Evolutionary conservation across 257 asterid genomes (phyloP), one percentile per base, ranked within the genome.

Genomic region (Handroanthus guayacan): DNA sequence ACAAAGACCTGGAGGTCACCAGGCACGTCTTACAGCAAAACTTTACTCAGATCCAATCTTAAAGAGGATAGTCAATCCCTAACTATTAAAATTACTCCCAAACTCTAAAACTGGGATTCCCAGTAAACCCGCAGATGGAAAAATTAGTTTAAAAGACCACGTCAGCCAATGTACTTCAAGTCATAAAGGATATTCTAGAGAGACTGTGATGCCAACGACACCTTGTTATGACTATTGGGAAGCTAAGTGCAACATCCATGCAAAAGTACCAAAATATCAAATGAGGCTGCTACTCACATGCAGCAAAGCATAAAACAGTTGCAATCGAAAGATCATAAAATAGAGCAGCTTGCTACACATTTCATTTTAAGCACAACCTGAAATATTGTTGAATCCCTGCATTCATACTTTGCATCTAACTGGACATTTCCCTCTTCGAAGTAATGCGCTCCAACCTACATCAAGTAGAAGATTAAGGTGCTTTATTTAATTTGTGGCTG

Each of bases 361-460:
- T 79, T 70, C 38, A 18, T 57, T 70, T 17, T 8, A n/a, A 57
- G 67, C 75, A 62, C 84, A 78, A 92, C 99, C 98, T 91, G 97
- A 84, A 92, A 78, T 68, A 84, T 71, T 43, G 98, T 91, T 76
- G 98, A 86, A 86, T 95, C 98, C 81, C 86, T 85, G 89, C 94
- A 86, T 74, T 91, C 97, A 47, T 89, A 91, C 78, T 91, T 84
- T 51, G 98, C 91, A 69, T 92, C 97, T 82, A 95, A 86, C 88
- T 95, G 99, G 75, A 95, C 99, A 88, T 95, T 95, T 80, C 99
- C 98, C 87, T 95, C 99, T 88, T 92, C 98, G 81, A 95, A 95
- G 86, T 95, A 95, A 85, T 95, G 99, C 48, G 99, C 99, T 72
- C 91, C 98, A 18, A 92, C 99, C 98, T 95, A 82, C 51, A 76